Conservation (phyloP, 176 grass and related monocot genomes). For the Eragrostis curvula region DNA sequence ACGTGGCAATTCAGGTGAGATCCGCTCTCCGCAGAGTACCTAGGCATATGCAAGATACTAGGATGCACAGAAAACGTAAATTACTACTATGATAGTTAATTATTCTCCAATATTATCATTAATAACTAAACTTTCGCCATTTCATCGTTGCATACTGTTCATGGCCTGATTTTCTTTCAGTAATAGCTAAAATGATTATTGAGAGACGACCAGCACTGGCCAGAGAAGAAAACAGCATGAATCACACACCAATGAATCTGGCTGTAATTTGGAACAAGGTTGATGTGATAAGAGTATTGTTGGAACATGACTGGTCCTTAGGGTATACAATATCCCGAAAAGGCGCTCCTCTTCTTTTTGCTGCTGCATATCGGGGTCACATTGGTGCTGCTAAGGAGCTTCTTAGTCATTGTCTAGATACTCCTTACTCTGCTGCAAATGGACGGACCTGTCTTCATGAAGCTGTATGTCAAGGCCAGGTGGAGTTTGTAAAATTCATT, state of each 20-base stretch:
- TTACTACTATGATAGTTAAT: too few species aligned
- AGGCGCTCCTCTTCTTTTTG: fast-evolving
- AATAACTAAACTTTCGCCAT: too few species aligned
- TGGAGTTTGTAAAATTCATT: background rate
- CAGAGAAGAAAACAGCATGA: background rate
- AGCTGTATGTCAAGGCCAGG: fast-evolving
- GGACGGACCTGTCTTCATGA: background rate
- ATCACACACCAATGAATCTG: background rate
- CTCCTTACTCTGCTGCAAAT: background rate
- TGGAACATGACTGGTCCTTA: background rate
- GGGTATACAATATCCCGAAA: background rate
- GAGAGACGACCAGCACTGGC: too few species aligned
- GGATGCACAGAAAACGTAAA: too few species aligned
- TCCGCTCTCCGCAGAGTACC: too few species aligned
- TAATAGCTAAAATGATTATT: too few species aligned
- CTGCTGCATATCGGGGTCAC: background rate
- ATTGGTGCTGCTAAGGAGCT: background rate
- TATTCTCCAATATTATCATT: too few species aligned
- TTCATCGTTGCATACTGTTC: too few species aligned
- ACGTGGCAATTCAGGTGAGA: too few species aligned
- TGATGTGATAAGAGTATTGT: background rate
- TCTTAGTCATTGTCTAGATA: background rate
- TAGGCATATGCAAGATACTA: too few species aligned
- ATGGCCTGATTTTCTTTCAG: too few species aligned
- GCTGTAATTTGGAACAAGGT: background rate